These are phyloP conservation scores for Lodderomyces margitis DNA, from an alignment of 1,139 yeast species.

Conservation along the genomic window DNA sequence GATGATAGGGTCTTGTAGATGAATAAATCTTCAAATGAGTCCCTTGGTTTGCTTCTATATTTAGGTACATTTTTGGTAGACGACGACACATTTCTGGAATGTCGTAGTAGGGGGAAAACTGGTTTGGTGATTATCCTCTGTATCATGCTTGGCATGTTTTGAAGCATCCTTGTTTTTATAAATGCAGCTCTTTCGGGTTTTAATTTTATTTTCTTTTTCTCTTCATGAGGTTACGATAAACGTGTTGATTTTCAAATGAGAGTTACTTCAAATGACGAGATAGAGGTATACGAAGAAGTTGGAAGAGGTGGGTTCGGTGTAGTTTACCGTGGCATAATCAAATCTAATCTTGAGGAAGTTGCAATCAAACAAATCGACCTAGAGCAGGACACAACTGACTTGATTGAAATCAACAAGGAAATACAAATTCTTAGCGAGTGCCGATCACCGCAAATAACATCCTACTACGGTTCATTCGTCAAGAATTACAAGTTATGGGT, in stretches of 20 bases:
- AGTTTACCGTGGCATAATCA: slow-evolving; percentile 71
- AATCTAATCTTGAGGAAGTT: slow-evolving; percentile 48
- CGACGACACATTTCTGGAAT: background rate
- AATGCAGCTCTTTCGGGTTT: background rate
- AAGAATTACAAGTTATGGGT: slow-evolving; percentile 82
- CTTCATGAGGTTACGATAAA: background rate
- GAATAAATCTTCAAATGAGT: slow-evolving; percentile 13
- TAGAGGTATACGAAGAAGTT: slow-evolving; percentile 67
- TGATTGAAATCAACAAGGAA: slow-evolving; percentile 78
- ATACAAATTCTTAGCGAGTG: slow-evolving; percentile 77
- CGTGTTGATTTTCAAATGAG: slow-evolving; percentile 5
- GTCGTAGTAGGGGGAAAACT: background rate
- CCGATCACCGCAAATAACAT: slow-evolving; percentile 61
- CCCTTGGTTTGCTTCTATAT: background rate
- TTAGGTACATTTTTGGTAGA: background rate
- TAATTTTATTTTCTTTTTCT: background rate
- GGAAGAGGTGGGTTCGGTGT: slow-evolving; percentile 91
- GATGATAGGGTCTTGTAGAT: slow-evolving; percentile 14
- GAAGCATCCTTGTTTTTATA: background rate
- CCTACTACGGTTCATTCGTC: slow-evolving; percentile 78
- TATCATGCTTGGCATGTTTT: background rate
- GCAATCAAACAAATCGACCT: slow-evolving; percentile 76
- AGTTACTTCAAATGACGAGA: slow-evolving; percentile 26
- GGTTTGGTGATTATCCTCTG: background rate
- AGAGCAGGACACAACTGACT: slow-evolving; percentile 72